Percentiles rank a stretch among this genome's conserved stretches.
These are phyloP conservation scores for Populus hybrid DNA, from an alignment of 441 rosid species.

Conservation along the genomic window DNA sequence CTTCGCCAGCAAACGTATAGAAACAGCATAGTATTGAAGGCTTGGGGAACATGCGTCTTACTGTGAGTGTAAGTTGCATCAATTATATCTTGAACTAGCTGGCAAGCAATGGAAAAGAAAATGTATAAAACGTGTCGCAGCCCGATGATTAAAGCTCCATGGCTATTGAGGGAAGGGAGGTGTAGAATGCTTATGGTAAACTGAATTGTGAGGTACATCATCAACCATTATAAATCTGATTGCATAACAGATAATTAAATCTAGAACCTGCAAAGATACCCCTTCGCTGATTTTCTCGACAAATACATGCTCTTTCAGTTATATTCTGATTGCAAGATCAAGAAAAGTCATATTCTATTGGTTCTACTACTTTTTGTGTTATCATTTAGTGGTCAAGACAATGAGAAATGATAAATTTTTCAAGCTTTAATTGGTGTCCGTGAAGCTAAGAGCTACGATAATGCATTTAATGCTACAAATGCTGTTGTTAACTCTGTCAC, in stretches of 20 bases:
- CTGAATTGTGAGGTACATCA: neutral
- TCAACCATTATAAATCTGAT: neutral
- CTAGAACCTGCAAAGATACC: neutral
- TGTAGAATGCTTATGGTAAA: neutral
- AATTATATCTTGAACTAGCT: neutral
- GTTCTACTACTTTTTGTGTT: no score
- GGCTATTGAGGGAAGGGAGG: neutral
- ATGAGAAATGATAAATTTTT: no score
- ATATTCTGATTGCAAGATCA: no score
- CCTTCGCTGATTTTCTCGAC: no score
- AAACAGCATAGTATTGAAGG: neutral
- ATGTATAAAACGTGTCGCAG: neutral
- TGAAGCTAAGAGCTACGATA: no score
- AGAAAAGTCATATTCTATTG: no score
- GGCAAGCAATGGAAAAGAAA: neutral
- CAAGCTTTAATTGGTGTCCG: no score
- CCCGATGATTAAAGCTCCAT: neutral
- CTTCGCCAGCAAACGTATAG: neutral
- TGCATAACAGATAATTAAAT: neutral
- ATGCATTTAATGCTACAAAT: no score
- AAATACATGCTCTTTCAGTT: no score
- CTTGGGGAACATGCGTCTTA: neutral
- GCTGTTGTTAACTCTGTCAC: neutral
- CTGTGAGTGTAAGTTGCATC: neutral
- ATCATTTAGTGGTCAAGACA: no score